A percentile compares a stretch with the other conserved stretches of the same genome.
Conservation (phyloP, 345 rosid species). For the Citropsis articulata region DNA sequence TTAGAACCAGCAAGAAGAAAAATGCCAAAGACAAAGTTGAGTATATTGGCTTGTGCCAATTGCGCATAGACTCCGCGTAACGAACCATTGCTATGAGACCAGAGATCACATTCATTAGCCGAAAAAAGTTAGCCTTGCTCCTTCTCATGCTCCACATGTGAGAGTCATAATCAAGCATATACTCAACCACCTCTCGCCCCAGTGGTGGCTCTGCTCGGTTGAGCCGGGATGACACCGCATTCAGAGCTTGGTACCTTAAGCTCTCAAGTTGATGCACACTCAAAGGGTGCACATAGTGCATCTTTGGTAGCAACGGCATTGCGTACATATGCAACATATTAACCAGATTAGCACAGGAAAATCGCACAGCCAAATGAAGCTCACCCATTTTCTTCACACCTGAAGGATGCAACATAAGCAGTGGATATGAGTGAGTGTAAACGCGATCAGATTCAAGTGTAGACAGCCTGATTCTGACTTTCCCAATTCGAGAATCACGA, state of each 20-base stretch:
- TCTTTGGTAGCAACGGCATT: slow-evolving; percentile 59
- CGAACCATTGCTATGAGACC: slow-evolving; percentile 34
- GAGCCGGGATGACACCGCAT: slow-evolving; percentile 49
- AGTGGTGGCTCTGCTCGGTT: slow-evolving; percentile 68
- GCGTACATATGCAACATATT: slow-evolving; percentile 64
- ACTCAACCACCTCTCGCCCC: slow-evolving; percentile 72
- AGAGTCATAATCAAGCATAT: slow-evolving; percentile 71
- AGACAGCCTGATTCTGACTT: slow-evolving; percentile 64
- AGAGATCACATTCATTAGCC: slow-evolving; percentile 55
- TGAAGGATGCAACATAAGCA: slow-evolving; percentile 50
- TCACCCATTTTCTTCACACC: slow-evolving; percentile 79
- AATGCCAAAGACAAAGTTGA: slow-evolving; percentile 41
- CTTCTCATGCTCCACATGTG: slow-evolving; percentile 87
- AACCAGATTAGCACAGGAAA: slow-evolving; percentile 53
- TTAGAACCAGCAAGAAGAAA: slow-evolving; percentile 43
- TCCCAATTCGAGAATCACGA: slow-evolving; percentile 58
- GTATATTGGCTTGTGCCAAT: slow-evolving; percentile 54
- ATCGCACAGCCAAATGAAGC: slow-evolving; percentile 70
- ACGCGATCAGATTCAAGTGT: slow-evolving; percentile 59
- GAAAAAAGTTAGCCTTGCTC: slow-evolving; percentile 70
- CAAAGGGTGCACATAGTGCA: slow-evolving; percentile 65
- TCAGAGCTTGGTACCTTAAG: slow-evolving; percentile 63
- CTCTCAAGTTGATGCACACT: slow-evolving; percentile 51
- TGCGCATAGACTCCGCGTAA: slow-evolving; percentile 39
- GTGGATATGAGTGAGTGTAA: slow-evolving; percentile 73